These are phyloP conservation scores for Aspergillus jensenii DNA, from an alignment of 2,329 filamentous ascomycete species.

Conservation along the genomic window DNA sequence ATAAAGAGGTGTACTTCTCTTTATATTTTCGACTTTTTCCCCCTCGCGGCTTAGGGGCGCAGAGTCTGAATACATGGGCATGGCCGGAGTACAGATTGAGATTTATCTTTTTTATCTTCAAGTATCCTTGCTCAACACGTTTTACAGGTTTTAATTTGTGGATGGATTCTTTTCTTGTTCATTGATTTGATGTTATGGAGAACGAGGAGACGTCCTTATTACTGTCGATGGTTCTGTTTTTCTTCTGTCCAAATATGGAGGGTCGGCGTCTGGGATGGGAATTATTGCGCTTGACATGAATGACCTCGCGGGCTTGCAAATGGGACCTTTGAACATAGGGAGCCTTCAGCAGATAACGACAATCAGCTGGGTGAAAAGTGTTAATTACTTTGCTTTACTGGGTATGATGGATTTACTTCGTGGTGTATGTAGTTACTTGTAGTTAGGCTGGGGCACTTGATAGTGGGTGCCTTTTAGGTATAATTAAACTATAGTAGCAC, in stretches of 20 bases:
- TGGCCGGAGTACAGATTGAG: conserved; percentile 21
- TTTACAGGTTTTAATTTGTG: conserved; percentile 15
- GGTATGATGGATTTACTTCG: background rate
- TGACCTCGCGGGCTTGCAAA: conserved; percentile 18
- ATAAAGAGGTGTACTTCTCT: conserved; percentile 32
- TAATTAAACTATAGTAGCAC: background rate
- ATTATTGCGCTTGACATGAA: conserved; percentile 20
- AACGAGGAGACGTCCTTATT: conserved; percentile 24
- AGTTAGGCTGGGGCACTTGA: background rate
- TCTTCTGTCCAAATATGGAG: conserved; percentile 23
- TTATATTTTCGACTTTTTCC: conserved; percentile 23
- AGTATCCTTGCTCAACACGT: conserved; percentile 12
- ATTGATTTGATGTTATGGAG: conserved; percentile 23
- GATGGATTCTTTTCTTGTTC: conserved; percentile 19
- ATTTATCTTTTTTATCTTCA: conserved; percentile 16
- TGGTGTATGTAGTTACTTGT: conserved; percentile 1
- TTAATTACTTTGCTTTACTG: background rate
- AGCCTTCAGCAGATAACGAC: conserved; percentile 23
- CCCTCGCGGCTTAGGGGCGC: conserved; percentile 35
- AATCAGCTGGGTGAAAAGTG: conserved; percentile 18
- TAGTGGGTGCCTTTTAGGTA: conserved; percentile 1
- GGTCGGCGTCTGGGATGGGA: conserved; percentile 24
- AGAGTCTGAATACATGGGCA: conserved; percentile 23
- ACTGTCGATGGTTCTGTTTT: conserved; percentile 21
- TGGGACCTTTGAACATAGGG: conserved; percentile 25